These are phyloP conservation scores for Kodamaea kaohsiungensis DNA, from an alignment of 805 yeast genomes.

Conservation along the genomic window DNA sequence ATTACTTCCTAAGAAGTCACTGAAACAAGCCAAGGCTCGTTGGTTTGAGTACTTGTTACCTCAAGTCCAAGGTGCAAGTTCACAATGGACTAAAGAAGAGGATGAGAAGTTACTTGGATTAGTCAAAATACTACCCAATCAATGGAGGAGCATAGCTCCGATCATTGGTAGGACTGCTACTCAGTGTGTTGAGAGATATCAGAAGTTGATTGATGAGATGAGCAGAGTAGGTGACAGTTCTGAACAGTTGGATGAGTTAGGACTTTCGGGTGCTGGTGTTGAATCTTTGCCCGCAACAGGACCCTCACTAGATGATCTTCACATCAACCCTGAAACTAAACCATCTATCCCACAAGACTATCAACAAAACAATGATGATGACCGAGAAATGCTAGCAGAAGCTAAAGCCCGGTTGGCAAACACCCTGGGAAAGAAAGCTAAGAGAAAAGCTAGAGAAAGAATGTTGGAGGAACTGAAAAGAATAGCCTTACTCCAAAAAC, in stretches of 20 bases:
- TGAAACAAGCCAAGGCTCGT: constrained; percentile 88
- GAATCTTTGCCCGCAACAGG: constrained; percentile 50
- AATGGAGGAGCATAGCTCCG: constrained; percentile 91
- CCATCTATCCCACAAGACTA: constrained; percentile 63
- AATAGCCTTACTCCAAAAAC: constrained; percentile 71
- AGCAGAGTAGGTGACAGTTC: constrained; percentile 23
- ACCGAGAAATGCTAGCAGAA: constrained; percentile 89
- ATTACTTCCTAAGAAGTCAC: constrained; percentile 77
- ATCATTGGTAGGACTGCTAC: constrained; percentile 82
- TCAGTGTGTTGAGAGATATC: constrained; percentile 84
- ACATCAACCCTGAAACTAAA: constrained; percentile 66
- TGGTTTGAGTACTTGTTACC: constrained; percentile 93
- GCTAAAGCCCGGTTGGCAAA: constrained; percentile 90
- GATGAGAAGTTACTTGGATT: constrained; percentile 69
- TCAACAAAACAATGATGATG: constrained; percentile 86
- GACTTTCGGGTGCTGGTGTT: constrained; percentile 52
- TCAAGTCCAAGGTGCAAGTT: constrained; percentile 46
- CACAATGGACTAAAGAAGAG: constrained; percentile 72
- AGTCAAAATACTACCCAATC: constrained; percentile 79
- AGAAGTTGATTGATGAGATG: constrained; percentile 60
- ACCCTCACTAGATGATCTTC: constrained; percentile 39
- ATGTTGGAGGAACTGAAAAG: constrained; percentile 77
- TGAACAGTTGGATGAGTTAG: constrained; percentile 30
- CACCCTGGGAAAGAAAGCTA: constrained; percentile 93
- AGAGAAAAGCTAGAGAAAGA: constrained; percentile 83